A percentile compares a stretch with the other conserved stretches of the same genome.
These are phyloP conservation scores for Blastobotrys ciferrii DNA, from an alignment of 1,139 yeast species.

Conservation along the genomic window DNA sequence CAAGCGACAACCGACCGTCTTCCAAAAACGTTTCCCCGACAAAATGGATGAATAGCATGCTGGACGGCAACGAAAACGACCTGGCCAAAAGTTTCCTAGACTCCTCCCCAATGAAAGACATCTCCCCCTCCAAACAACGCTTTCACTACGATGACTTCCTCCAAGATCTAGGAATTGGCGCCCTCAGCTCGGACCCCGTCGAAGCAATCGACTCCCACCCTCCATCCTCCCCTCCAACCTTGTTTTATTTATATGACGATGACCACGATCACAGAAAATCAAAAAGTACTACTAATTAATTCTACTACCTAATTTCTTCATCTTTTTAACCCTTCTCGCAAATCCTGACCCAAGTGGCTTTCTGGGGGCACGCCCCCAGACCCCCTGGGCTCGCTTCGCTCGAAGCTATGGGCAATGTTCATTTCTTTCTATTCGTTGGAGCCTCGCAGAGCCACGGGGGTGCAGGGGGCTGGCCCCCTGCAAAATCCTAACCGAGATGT, in stretches of 20 bases:
- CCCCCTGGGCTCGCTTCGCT: too few relatives aligned
- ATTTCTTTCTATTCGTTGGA: too few relatives aligned
- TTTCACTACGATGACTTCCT: slow-evolving; percentile 8
- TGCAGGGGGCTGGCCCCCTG: too few relatives aligned
- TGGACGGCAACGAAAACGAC: slow-evolving; percentile 22
- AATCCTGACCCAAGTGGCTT: too few relatives aligned
- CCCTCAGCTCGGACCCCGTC: slow-evolving; percentile 19
- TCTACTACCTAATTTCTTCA: background rate
- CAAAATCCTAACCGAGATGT: too few relatives aligned
- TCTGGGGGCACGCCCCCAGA: too few relatives aligned
- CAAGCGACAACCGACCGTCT: slow-evolving; percentile 36
- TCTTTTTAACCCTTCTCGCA: background rate
- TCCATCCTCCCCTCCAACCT: slow-evolving; percentile 26
- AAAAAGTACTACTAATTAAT: slow-evolving; percentile 1
- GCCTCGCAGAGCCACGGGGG: too few relatives aligned
- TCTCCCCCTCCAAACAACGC: slow-evolving; percentile 28
- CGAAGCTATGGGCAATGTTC: too few relatives aligned
- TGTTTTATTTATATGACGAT: slow-evolving; percentile 25
- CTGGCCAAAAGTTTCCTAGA: slow-evolving; percentile 32
- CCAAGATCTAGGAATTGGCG: slow-evolving; percentile 10
- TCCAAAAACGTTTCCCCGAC: slow-evolving; percentile 19
- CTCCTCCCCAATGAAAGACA: slow-evolving; percentile 30
- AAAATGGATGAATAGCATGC: slow-evolving; percentile 31
- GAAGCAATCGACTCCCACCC: slow-evolving; percentile 11
- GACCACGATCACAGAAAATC: slow-evolving; percentile 5